These are phyloP conservation scores for Bruguiera gymnorhiza DNA, from an alignment of 345 rosid genomes.

Conservation along the genomic window DNA sequence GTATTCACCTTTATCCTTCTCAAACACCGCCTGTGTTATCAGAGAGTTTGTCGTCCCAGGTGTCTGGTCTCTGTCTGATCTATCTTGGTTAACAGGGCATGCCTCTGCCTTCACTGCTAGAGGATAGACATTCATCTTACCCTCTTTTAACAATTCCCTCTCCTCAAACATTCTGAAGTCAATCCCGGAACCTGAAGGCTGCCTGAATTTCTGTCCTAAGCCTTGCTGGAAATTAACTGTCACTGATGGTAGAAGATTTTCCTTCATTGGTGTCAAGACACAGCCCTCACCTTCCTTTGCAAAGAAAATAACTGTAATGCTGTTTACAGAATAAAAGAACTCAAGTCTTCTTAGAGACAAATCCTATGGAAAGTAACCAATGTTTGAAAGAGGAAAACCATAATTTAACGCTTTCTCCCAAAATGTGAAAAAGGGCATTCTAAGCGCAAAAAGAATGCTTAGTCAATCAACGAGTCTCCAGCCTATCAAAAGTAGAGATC, in stretches of 20 bases:
- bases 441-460: background rate
- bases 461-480: background rate
- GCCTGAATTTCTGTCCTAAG: conserved; percentile 90
- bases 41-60: conserved; percentile 56
- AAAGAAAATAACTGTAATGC: conserved; percentile 78
- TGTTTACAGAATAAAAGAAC: conserved; percentile 30
- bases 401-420: background rate
- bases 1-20: conserved; percentile 70
- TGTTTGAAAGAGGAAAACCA: background rate
- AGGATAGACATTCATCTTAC: conserved; percentile 51
- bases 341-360: conserved; percentile 2
- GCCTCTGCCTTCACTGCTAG: conserved; percentile 89
- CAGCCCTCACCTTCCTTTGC: conserved; percentile 84
- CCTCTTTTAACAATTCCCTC: conserved; percentile 42
- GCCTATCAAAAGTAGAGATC: too few species aligned
- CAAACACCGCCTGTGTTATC: conserved; percentile 72
- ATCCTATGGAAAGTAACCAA: too few species aligned
- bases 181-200: conserved; percentile 77
- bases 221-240: conserved; percentile 68
- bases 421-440: background rate
- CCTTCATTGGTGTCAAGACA: conserved; percentile 56
- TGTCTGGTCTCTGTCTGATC: conserved; percentile 41
- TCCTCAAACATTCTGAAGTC: conserved; percentile 67
- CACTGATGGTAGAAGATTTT: conserved; percentile 55
- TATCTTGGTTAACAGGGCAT: conserved; percentile 21